phyloP scores from a whole-genome alignment of 495 filamentous ascomycete genomes.

The Copromyces sp. region DNA sequence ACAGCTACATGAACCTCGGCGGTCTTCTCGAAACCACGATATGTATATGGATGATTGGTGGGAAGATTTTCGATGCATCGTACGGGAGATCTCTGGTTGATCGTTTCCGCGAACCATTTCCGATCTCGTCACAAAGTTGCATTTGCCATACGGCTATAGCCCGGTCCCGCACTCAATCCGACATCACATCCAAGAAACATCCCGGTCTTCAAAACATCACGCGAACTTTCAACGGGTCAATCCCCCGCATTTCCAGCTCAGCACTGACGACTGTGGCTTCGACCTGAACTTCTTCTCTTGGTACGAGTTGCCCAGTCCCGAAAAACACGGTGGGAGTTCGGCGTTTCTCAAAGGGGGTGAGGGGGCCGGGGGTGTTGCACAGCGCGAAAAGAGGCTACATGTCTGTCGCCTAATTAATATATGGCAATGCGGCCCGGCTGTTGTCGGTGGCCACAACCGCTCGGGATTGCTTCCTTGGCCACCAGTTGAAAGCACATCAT shows the following conservation, averaged over 20 bases:
- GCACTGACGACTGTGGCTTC: neutral
- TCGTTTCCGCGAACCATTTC: neutral
- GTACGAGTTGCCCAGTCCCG: neutral
- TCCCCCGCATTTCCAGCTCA: neutral
- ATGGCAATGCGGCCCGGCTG: constrained; percentile 8
- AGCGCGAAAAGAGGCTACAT: neutral
- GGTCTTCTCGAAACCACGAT: neutral
- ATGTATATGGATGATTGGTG: neutral
- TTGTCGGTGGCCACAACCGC: constrained; percentile 4
- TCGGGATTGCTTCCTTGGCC: neutral
- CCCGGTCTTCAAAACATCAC: neutral
- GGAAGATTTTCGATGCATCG: neutral
- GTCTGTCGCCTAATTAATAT: constrained; percentile 6
- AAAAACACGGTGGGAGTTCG: neutral
- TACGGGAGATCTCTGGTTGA: neutral
- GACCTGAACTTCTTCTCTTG: neutral
- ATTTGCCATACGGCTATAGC: neutral
- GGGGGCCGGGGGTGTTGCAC: neutral
- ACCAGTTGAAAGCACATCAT: neutral
- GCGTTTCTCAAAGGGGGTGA: neutral
- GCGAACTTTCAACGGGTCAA: neutral
- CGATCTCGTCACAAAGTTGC: neutral
- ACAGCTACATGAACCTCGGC: neutral
- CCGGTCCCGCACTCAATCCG: neutral
- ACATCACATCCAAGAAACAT: neutral